These are phyloP conservation scores for Magnolia officinalis DNA, from an alignment of 164 flowering plant genomes.

Conservation along the genomic window DNA sequence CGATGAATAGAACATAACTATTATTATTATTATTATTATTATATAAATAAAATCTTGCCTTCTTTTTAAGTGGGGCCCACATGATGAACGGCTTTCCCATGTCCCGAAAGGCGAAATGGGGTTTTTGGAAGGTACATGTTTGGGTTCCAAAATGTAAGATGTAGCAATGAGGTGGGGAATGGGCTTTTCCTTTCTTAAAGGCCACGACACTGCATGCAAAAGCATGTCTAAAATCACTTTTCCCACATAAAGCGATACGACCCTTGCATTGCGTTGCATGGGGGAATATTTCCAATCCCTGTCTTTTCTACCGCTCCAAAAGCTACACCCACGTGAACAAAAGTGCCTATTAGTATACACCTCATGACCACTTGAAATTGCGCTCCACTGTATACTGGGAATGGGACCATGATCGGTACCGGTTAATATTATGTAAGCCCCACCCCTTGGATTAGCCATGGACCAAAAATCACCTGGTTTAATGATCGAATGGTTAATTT, in stretches of 20 bases:
- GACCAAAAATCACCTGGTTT: too few species aligned
- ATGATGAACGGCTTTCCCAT: constrained; percentile 14
- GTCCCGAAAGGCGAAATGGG: constrained; percentile 24
- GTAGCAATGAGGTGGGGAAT: not conserved
- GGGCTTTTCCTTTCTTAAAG: constrained; percentile 21
- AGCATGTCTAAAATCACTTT: constrained; percentile 16
- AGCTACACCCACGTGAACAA: not conserved
- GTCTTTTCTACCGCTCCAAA: constrained; percentile 19
- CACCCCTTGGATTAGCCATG: too few species aligned
- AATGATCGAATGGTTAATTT: too few species aligned
- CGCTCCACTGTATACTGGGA: too few species aligned
- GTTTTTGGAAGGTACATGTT: constrained; percentile 22
- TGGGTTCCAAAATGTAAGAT: not conserved
- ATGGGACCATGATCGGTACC: too few species aligned
- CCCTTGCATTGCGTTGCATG: constrained; percentile 22
- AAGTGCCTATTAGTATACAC: too few species aligned
- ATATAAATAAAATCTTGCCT: too few species aligned
- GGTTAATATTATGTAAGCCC: too few species aligned
- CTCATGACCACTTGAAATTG: too few species aligned
- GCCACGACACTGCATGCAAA: constrained; percentile 20
- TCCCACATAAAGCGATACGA: constrained; percentile 26
- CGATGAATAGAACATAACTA: too few species aligned
- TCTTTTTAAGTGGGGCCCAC: too few species aligned
- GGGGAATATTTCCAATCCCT: constrained; percentile 32
- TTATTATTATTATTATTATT: too few species aligned